Base-by-base conservation (phyloP, 75 land plant genomes). In the Picea sitchensis region DNA sequence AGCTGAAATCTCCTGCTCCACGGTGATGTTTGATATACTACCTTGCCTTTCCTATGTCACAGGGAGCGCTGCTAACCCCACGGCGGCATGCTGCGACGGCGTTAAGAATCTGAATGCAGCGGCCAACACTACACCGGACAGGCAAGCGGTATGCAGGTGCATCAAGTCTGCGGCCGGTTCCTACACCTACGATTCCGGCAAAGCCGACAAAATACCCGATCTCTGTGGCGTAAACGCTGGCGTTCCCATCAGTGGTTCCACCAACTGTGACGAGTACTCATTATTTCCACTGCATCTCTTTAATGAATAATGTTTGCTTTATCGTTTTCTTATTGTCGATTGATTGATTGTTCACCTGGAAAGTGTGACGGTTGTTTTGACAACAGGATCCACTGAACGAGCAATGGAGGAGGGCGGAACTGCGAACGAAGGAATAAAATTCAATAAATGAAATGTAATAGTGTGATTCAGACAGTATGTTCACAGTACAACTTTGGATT, bases 131-230 rank as follows among this genome's bases (percentile, higher is more conserved):
- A 81, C 80, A 1, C 23, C 77, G 0, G 86, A 81, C 58, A 81
- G 83, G 51, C 68, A 58, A 61, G 17, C 36, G 15, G 83, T 61
- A 3, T 84, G 86, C 69, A n/a, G 2, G n/a, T 84, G 86, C 77
- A 31, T 84, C n/a, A 78, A 84, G 67, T 7, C 65, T 0, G 38
- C 41, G 0, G 41, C 78, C 2, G 5, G 21, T 0, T 23, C 76
- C 1, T n/a, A 11, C 17, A 54, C 20, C 4, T 4, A 0, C 9
- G 13, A 54, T 47, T 56, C 5, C 30, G 58, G 14, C 9, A 56
- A 21, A 14, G 30, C 32, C 23, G 14, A n/a, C 58, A 56, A 51
- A 5, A 20, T 74, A 26, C 59, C 76, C 0, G 31, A 26, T 13
- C 30, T 51, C 6, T 74, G 59, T 44, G 56, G 58, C 1, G 59